These are phyloP conservation scores for Polymyxa betae DNA, from an alignment of 208 protist species.

Conservation along the genomic window DNA sequence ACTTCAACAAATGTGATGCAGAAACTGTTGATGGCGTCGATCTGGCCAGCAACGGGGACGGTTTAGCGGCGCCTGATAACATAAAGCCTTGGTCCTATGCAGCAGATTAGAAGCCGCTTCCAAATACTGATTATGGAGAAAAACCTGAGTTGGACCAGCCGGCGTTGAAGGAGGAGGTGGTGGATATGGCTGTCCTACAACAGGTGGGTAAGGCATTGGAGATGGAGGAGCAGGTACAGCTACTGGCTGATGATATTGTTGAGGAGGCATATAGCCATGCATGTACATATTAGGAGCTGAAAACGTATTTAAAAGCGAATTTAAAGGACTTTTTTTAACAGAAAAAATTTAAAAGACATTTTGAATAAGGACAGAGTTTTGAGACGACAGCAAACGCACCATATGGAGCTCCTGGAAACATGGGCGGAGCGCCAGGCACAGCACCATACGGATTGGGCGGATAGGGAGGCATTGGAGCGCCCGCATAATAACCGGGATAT, in stretches of 20 bases:
- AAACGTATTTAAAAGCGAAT: not conserved
- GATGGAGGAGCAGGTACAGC: not conserved
- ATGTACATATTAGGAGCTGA: not conserved
- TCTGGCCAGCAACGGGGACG: not conserved
- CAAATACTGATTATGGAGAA: not conserved
- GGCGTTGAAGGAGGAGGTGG: not conserved
- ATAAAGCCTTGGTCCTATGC: not conserved
- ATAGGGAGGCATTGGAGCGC: not conserved
- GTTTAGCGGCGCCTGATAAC: not conserved
- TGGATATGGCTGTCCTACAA: not conserved
- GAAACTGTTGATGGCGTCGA: not conserved
- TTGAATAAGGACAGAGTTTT: not conserved
- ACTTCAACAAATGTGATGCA: not conserved
- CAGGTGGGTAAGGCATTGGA: not conserved
- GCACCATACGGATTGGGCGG: too few relatives aligned
- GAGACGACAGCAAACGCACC: not conserved
- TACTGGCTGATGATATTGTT: not conserved
- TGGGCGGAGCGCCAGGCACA: too few relatives aligned
- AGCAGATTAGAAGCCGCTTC: not conserved
- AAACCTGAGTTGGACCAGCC: not conserved
- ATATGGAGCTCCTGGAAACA: too few relatives aligned
- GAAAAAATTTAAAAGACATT: not conserved
- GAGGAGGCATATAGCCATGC: not conserved
- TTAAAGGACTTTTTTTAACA: not conserved
- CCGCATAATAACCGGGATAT: not conserved